Evolutionary conservation across 768 basidiomycete genomes (phyloP).

Genomic region (Lactarius sanguifluus): DNA sequence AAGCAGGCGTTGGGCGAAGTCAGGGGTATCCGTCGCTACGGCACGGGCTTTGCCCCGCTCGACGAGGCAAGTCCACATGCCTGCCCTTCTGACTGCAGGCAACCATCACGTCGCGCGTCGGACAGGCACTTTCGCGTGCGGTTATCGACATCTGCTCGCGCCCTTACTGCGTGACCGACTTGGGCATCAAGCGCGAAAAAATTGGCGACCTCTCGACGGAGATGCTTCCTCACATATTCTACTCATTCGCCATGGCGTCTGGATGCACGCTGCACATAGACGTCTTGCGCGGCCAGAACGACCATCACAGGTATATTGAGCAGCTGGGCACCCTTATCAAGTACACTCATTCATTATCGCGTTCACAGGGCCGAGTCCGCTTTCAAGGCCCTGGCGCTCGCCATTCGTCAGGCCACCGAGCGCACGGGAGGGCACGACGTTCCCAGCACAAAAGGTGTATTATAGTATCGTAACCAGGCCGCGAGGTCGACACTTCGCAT

Average conservation of each 20-base stretch:
- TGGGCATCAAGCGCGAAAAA: slow-evolving; percentile 86
- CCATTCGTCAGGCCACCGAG: slow-evolving; percentile 93
- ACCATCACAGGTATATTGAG: slow-evolving; percentile 84
- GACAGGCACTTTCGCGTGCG: slow-evolving; percentile 87
- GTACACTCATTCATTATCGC: slow-evolving; percentile 11
- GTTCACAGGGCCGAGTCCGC: slow-evolving; percentile 84
- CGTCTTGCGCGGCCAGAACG: slow-evolving; percentile 92
- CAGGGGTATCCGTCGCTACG: slow-evolving; percentile 91
- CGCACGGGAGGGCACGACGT: slow-evolving; percentile 86
- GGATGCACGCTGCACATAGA: slow-evolving; percentile 94
- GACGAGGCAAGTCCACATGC: slow-evolving; percentile 69
- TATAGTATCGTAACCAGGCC: slow-evolving; percentile 40
- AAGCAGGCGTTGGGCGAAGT: slow-evolving; percentile 94
- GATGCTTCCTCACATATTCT: slow-evolving; percentile 97
- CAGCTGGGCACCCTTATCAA: neutral
- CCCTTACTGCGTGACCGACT: slow-evolving; percentile 91
- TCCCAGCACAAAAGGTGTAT: slow-evolving; percentile 95
- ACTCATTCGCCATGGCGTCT: slow-evolving; percentile 96
- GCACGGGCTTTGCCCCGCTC: slow-evolving; percentile 93
- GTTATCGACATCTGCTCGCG: slow-evolving; percentile 99
- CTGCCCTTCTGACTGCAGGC: neutral
- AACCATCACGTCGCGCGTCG: slow-evolving; percentile 12
- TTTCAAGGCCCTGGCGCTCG: slow-evolving; percentile 96
- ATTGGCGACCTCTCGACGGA: slow-evolving; percentile 95
- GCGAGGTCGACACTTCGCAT: neutral